Conservation (phyloP, 352 stramenopile genomes). For the Phytophthora melonis region DNA sequence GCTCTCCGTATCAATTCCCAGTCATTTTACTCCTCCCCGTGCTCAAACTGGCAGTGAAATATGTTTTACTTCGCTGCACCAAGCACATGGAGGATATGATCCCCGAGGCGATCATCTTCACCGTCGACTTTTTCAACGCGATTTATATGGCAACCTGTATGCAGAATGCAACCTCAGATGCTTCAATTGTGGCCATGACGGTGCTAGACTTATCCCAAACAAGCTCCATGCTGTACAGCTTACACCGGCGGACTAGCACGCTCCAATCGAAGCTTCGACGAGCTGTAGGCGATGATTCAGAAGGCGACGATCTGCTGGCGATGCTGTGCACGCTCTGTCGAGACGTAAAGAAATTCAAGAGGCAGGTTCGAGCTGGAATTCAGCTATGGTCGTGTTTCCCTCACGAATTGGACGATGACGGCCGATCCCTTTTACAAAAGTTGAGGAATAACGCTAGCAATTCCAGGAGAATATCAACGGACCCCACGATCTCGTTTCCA, state of each 20-base stretch:
- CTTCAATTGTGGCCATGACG: constrained; percentile 11
- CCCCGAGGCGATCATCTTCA: constrained; percentile 32
- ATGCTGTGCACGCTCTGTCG: background rate
- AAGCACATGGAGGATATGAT: constrained; percentile 27
- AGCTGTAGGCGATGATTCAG: background rate
- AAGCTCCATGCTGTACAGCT: constrained; percentile 16
- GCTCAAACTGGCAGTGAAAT: constrained; percentile 37
- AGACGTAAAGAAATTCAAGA: background rate
- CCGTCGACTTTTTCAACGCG: constrained; percentile 35
- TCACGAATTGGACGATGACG: background rate
- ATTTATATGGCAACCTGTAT: constrained; percentile 27
- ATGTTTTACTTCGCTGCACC: constrained; percentile 11
- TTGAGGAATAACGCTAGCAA: background rate
- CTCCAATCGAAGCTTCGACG: background rate
- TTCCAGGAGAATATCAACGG: background rate
- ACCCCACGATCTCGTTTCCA: background rate
- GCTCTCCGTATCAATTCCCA: constrained; percentile 4
- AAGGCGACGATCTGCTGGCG: background rate
- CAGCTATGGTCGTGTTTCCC: constrained; percentile 1
- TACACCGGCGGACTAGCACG: background rate
- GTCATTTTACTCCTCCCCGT: constrained; percentile 27
- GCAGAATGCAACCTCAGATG: constrained; percentile 13
- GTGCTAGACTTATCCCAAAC: constrained; percentile 19
- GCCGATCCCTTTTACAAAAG: background rate
- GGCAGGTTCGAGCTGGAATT: background rate